phyloP scores from a whole-genome alignment of 306 rosid genomes.

The Trifolium repens region DNA sequence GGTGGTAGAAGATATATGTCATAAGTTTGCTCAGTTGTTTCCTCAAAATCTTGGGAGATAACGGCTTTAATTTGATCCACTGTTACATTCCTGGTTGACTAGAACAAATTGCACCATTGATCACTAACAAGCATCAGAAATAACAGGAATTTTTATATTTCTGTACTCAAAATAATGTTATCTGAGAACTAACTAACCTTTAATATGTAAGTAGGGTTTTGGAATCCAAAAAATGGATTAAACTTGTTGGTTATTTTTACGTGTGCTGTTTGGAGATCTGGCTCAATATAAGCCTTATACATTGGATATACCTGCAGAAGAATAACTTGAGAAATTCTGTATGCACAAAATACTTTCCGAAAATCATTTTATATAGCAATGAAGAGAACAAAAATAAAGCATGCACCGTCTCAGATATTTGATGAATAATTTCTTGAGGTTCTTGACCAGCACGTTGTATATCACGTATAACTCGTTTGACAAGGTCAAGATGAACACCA shows the following conservation, averaged over 20 bases:
- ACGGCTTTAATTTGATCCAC: constrained; percentile 75
- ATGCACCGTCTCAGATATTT: constrained; percentile 94
- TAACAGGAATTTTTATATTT: constrained; percentile 24
- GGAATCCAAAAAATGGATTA: constrained; percentile 96
- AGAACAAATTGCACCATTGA: constrained; percentile 44
- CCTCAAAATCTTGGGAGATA: constrained; percentile 70
- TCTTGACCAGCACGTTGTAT: constrained; percentile 98
- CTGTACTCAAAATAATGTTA: neutral
- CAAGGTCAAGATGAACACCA: constrained; percentile 98
- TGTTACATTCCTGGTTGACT: constrained; percentile 79
- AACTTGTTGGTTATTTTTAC: constrained; percentile 89
- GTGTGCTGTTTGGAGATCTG: constrained; percentile 96
- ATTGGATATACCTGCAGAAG: constrained; percentile 90
- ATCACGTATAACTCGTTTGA: constrained; percentile 94
- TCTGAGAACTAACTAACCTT: constrained; percentile 58
- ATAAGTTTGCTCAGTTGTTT: constrained; percentile 81
- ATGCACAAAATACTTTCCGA: constrained; percentile 26
- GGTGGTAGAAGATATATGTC: constrained; percentile 99
- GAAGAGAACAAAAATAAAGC: constrained; percentile 33
- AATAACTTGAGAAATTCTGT: constrained; percentile 40
- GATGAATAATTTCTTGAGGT: constrained; percentile 98
- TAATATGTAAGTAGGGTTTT: constrained; percentile 89
- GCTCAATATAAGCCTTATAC: constrained; percentile 99
- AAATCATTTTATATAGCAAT: constrained; percentile 12
- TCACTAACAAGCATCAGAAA: constrained; percentile 33